Conservation (phyloP, 257 asterid genomes). For the Solanum paucissectum region DNA sequence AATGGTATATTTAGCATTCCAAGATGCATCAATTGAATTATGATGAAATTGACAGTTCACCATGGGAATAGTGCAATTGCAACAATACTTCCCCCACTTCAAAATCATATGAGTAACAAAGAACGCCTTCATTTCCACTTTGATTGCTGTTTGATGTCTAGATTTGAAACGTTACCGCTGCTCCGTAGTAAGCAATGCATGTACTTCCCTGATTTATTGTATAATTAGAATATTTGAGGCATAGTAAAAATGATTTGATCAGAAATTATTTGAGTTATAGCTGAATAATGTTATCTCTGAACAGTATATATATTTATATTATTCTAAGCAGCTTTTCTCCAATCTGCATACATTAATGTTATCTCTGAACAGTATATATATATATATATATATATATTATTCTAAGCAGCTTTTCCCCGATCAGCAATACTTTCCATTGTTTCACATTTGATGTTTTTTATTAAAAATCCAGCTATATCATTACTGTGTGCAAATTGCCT, state of each 20-base stretch:
- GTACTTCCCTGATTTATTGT: not conserved
- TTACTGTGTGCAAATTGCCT: not conserved
- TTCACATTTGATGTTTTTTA: not conserved
- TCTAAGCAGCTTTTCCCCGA: not conserved
- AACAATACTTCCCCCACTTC: slow-evolving; percentile 16
- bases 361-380: not conserved
- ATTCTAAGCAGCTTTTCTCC: not conserved
- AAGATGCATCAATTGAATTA: not conserved
- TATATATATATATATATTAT: not conserved
- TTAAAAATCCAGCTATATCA: not conserved
- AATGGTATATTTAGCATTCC: not conserved
- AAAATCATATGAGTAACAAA: slow-evolving; percentile 9
- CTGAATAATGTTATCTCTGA: not conserved
- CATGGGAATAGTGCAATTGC: slow-evolving; percentile 14
- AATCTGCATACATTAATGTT: not conserved
- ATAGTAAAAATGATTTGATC: not conserved
- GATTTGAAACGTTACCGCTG: slow-evolving; percentile 13
- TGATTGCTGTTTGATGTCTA: slow-evolving; percentile 14
- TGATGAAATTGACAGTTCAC: not conserved
- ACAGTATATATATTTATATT: not conserved
- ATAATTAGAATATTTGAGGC: slow-evolving; percentile 1
- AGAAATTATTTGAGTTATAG: not conserved
- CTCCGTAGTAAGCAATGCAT: slow-evolving; percentile 6
- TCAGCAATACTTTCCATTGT: not conserved
- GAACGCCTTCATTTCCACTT: slow-evolving; percentile 14